A percentile compares a stretch with the other conserved stretches of the same genome.
phyloP scores from a whole-genome alignment of 768 basidiomycete genomes.

The Phylloporus arenicola region DNA sequence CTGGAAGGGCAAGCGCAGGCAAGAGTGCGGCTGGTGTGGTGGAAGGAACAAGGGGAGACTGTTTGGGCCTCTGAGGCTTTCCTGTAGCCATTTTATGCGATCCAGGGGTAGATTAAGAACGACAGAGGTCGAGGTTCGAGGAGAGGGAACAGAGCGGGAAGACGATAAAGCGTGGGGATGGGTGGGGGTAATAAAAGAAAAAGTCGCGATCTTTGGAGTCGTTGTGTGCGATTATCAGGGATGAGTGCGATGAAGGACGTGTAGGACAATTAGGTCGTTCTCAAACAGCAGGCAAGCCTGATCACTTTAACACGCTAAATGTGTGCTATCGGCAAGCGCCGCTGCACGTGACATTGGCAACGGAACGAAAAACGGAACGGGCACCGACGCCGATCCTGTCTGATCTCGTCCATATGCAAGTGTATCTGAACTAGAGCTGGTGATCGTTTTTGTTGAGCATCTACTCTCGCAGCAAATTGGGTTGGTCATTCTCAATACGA shows the following conservation, averaged over 20 bases:
- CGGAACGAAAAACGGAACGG: conserved; percentile 18
- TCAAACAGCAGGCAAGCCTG: conserved; percentile 16
- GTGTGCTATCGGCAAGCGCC: conserved; percentile 28
- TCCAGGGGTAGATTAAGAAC: conserved; percentile 15
- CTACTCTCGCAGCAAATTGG: not conserved
- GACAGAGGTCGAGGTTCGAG: not conserved
- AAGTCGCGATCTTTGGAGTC: conserved; percentile 13
- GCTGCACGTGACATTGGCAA: conserved; percentile 24
- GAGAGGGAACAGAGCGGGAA: not conserved
- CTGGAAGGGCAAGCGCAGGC: conserved; percentile 4
- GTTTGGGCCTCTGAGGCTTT: conserved; percentile 26
- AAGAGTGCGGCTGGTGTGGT: conserved; percentile 5
- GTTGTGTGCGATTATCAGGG: conserved; percentile 15
- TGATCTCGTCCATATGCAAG: too few species aligned
- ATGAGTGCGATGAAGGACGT: conserved; percentile 17
- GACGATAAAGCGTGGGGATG: not conserved
- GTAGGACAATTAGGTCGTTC: conserved; percentile 11
- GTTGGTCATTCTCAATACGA: not conserved
- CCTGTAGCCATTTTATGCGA: conserved; percentile 26
- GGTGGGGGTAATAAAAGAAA: not conserved
- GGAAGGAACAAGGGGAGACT: conserved; percentile 6
- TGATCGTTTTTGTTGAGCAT: too few species aligned
- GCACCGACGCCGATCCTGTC: conserved; percentile 3
- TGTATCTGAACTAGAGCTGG: too few species aligned
- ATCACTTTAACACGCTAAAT: conserved; percentile 32